phyloP scores from a whole-genome alignment of 345 rosid species.

The Salix suchowensis region DNA sequence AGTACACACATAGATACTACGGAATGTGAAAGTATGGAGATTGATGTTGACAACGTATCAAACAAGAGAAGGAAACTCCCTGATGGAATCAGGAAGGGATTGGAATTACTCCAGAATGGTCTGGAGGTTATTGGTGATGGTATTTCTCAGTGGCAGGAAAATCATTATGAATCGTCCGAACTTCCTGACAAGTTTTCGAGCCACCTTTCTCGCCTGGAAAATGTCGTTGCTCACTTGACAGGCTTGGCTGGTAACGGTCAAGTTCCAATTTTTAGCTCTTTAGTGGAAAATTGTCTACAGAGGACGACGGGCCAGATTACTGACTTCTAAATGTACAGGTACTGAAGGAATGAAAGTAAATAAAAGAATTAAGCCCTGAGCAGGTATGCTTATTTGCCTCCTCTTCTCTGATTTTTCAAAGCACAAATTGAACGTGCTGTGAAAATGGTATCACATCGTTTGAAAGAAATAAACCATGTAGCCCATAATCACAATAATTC shows the following conservation, averaged over 20 bases:
- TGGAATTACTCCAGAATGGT: slow-evolving; percentile 70
- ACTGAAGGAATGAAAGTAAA: not conserved
- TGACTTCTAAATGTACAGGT: not conserved
- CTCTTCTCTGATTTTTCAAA: not conserved
- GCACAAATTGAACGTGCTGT: not conserved
- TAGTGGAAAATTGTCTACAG: not conserved
- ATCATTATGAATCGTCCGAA: slow-evolving; percentile 34
- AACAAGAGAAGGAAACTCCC: slow-evolving; percentile 84
- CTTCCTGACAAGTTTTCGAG: slow-evolving; percentile 50
- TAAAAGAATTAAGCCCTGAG: not conserved
- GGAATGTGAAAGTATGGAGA: slow-evolving; percentile 28
- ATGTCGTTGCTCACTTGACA: slow-evolving; percentile 50
- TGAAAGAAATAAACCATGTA: not conserved
- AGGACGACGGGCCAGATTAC: not conserved
- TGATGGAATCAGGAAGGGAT: slow-evolving; percentile 63
- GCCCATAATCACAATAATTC: not conserved
- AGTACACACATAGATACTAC: slow-evolving; percentile 14
- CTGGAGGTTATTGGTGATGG: slow-evolving; percentile 59
- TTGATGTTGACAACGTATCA: slow-evolving; percentile 28
- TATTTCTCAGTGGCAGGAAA: slow-evolving; percentile 55
- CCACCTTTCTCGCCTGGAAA: slow-evolving; percentile 63
- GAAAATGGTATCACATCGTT: not conserved
- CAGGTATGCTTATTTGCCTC: not conserved
- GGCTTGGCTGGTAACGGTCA: slow-evolving; percentile 35
- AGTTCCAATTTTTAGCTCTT: slow-evolving; percentile 3